A percentile compares a stretch with the other conserved stretches of the same genome.
Conservation (phyloP, 257 asterid species). For the Eucommia ulmoides region DNA sequence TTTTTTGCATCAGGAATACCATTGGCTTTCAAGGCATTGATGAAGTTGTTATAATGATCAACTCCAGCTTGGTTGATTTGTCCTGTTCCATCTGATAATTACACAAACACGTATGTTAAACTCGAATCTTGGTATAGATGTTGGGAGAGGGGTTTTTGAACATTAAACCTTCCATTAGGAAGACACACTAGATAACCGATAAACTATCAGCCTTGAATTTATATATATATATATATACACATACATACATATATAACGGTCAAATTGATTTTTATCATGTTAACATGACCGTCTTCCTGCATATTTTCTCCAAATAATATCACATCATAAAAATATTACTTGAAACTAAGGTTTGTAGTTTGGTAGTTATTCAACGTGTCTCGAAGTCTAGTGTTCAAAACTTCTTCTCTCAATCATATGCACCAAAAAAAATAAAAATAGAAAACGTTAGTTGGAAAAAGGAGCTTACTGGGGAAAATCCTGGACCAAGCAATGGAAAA, state of each 20-base stretch:
- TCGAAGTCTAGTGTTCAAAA: no score
- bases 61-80: conserved; percentile 69
- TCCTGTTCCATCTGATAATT: conserved; percentile 74
- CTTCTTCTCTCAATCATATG: no score
- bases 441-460: no score
- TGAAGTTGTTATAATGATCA: conserved; percentile 71
- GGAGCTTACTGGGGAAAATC: conserved; percentile 62
- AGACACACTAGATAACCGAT: neutral
- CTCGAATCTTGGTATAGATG: neutral
- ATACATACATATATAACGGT: neutral
- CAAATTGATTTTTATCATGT: neutral
- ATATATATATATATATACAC: neutral
- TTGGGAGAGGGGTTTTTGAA: neutral
- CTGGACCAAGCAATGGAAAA: conserved; percentile 92
- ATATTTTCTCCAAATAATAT: no score
- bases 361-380: no score
- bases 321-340: no score
- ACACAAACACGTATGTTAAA: neutral
- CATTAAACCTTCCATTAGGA: neutral
- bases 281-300: no score
- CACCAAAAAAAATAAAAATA: no score
- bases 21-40: conserved; percentile 53
- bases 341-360: no score
- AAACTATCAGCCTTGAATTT: neutral
- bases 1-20: conserved; percentile 20